Percentiles rank a stretch among this genome's conserved stretches.
phyloP scores from a whole-genome alignment of 768 basidiomycete genomes.

The Naganishia vaughanmartiniae region DNA sequence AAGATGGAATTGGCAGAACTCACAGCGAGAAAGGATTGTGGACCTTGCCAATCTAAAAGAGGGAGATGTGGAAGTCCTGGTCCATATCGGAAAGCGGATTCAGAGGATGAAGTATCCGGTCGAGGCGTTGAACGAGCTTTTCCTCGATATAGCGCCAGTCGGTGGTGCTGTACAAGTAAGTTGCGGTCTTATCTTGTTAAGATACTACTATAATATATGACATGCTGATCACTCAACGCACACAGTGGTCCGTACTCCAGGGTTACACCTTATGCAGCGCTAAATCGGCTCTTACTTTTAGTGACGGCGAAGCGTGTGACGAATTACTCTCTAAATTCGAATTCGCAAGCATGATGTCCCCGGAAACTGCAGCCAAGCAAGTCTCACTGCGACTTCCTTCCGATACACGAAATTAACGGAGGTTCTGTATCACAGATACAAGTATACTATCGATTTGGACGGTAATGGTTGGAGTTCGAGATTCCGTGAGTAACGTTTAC shows the following conservation, averaged over 20 bases:
- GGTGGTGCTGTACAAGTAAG: constrained; percentile 45
- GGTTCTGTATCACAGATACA: constrained; percentile 34
- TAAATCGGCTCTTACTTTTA: constrained; percentile 8
- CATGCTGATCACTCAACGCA: too few species aligned
- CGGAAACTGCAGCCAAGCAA: constrained; percentile 40
- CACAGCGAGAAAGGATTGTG: constrained; percentile 42
- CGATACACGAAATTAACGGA: too few species aligned
- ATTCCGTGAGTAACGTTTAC: background rate
- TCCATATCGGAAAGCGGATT: constrained; percentile 33
- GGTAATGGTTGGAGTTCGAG: constrained; percentile 48
- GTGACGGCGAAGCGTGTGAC: constrained; percentile 42
- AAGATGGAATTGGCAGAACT: constrained; percentile 39
- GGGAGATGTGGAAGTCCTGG: constrained; percentile 24
- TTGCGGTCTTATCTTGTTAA: too few species aligned
- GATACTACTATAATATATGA: too few species aligned
- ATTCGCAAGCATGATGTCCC: constrained; percentile 37
- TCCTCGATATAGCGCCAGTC: constrained; percentile 42
- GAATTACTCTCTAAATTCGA: constrained; percentile 42
- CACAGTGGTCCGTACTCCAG: constrained; percentile 4
- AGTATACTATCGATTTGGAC: constrained; percentile 46
- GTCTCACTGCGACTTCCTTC: background rate
- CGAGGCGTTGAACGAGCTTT: constrained; percentile 37
- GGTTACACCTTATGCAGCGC: background rate
- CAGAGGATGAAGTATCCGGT: constrained; percentile 31
- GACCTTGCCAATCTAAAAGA: constrained; percentile 37